Percentiles rank a stretch among this genome's conserved stretches.
phyloP scores from a whole-genome alignment of 257 asterid genomes.

The Penstemon davidsonii region DNA sequence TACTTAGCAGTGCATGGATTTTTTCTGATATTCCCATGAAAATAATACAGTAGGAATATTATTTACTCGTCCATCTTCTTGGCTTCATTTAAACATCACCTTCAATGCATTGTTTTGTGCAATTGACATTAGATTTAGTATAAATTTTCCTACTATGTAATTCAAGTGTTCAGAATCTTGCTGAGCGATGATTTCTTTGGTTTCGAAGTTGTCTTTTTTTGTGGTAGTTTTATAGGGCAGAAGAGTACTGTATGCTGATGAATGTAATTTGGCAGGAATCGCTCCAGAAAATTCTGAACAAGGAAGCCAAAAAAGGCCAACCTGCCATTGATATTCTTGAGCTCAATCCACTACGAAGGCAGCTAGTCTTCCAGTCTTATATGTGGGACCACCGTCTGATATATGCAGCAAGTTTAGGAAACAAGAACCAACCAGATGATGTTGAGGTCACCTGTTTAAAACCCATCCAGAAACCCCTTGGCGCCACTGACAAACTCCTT shows the following conservation, averaged over 20 bases:
- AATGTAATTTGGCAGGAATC: slow-evolving; percentile 56
- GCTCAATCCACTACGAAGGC: slow-evolving; percentile 74
- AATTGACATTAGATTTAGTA: slow-evolving; percentile 12
- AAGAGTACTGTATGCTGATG: slow-evolving; percentile 24
- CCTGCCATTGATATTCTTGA: slow-evolving; percentile 74
- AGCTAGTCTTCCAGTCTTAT: slow-evolving; percentile 73
- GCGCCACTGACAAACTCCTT: slow-evolving; percentile 35
- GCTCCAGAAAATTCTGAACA: slow-evolving; percentile 50
- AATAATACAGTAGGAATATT: background rate
- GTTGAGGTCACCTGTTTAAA: slow-evolving; percentile 36
- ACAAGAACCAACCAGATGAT: slow-evolving; percentile 33
- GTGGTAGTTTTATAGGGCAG: background rate
- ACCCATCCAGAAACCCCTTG: slow-evolving; percentile 38
- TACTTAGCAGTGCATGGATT: background rate
- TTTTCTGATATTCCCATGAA: background rate
- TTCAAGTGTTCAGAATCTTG: background rate
- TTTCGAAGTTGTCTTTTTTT: slow-evolving; percentile 3
- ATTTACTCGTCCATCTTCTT: background rate
- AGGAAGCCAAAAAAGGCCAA: slow-evolving; percentile 61
- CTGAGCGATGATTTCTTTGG: slow-evolving; percentile 10
- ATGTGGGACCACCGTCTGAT: slow-evolving; percentile 88
- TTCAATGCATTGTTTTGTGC: background rate
- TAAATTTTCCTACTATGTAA: background rate
- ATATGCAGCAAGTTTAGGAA: slow-evolving; percentile 53
- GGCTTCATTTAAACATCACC: background rate